A percentile compares a stretch with the other conserved stretches of the same genome.
Conservation (phyloP, 2,329 filamentous ascomycete genomes). For the Tolypocladium ovalisporum region DNA sequence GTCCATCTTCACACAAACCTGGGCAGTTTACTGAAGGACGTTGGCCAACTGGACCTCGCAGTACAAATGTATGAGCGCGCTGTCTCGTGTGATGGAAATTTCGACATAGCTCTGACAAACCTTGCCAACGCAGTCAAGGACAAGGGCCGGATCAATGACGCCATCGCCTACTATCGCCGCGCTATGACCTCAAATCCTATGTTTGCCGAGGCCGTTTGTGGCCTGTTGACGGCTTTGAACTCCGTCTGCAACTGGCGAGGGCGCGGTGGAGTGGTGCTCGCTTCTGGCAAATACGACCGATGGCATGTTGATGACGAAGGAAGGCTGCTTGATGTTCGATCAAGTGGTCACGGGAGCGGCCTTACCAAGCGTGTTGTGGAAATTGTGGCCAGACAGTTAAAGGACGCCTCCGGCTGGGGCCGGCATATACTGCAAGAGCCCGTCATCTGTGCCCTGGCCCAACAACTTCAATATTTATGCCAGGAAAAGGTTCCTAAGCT, state of each 20-base stretch:
- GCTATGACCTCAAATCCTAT: constrained; percentile 88
- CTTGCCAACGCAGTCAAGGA: constrained; percentile 97
- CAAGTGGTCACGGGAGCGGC: constrained; percentile 53
- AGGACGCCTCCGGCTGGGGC: constrained; percentile 81
- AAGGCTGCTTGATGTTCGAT: constrained; percentile 65
- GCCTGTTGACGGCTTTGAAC: constrained; percentile 86
- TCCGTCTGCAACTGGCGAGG: constrained; percentile 94
- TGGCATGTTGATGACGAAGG: constrained; percentile 88
- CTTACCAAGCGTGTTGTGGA: constrained; percentile 85
- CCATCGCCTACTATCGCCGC: constrained; percentile 82
- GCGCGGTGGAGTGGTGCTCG: constrained; percentile 73
- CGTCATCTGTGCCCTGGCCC: constrained; percentile 37
- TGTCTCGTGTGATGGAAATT: constrained; percentile 82
- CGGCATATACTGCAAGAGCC: constrained; percentile 52
- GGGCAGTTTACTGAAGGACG: constrained; percentile 89
- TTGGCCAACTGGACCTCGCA: constrained; percentile 81
- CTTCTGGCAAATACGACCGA: constrained; percentile 63
- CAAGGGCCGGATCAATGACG: constrained; percentile 82
- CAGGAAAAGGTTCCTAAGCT: constrained; percentile 23
- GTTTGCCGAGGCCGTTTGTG: constrained; percentile 94
- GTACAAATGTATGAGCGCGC: constrained; percentile 97
- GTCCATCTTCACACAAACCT: constrained; percentile 96
- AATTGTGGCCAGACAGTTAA: constrained; percentile 80
- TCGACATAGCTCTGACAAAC: constrained; percentile 94
- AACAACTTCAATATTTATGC: constrained; percentile 32